Percentiles rank a stretch among this genome's conserved stretches.
Evolutionary conservation across 352 stramenopile species (phyloP).

Genomic region (Phytophthora pinifolia): DNA sequence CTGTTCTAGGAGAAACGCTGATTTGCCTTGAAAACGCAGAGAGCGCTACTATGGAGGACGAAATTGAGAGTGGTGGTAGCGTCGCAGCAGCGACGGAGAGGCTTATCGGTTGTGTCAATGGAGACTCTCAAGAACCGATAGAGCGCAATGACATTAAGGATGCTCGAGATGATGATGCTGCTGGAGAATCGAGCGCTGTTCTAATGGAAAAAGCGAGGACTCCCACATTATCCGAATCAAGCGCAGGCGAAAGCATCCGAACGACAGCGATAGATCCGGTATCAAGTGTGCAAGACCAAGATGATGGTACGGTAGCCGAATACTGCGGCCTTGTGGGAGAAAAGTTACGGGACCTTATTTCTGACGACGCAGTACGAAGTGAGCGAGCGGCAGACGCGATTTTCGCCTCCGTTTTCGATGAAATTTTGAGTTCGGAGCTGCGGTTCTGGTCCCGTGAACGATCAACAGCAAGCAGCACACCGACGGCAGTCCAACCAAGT

Average conservation of each 20-base stretch:
- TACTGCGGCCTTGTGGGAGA: neutral
- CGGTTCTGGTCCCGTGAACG: conserved; percentile 15
- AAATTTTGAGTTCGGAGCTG: conserved; percentile 20
- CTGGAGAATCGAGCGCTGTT: neutral
- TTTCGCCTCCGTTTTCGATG: conserved; percentile 14
- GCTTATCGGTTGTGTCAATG: no score
- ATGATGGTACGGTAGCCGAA: neutral
- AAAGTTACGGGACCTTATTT: neutral
- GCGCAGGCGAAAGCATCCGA: neutral
- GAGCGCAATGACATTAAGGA: no score
- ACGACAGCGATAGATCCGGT: neutral
- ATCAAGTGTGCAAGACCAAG: neutral
- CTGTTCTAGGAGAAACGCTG: no score
- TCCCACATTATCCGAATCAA: neutral
- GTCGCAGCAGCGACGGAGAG: no score
- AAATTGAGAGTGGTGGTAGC: no score
- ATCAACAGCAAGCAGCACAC: neutral
- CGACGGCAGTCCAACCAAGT: neutral
- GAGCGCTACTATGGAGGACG: neutral
- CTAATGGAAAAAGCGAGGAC: no score
- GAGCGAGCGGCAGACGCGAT: conserved; percentile 20
- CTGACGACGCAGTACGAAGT: conserved; percentile 7
- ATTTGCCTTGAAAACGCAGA: no score
- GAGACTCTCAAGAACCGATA: no score
- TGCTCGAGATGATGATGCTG: neutral